Conservation (phyloP, 2,329 filamentous ascomycete species). For the Helotiales sp. region DNA sequence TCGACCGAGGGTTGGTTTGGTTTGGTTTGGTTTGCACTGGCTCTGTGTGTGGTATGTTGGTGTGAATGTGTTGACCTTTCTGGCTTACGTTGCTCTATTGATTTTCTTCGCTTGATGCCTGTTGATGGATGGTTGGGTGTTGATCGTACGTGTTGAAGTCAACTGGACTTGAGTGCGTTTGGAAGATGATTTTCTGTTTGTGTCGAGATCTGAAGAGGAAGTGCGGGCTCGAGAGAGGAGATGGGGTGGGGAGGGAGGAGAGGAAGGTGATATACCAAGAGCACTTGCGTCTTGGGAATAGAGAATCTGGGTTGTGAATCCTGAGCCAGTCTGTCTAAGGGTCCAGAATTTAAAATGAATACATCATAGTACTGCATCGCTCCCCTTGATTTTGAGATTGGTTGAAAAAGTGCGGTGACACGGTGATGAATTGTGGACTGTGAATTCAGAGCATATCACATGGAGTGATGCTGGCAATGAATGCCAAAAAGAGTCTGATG, state of each 20-base stretch:
- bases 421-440: no score
- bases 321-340: background rate
- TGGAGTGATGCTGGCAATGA: background rate
- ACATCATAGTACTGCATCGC: no score
- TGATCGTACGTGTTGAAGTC: no score
- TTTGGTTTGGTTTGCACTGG: no score
- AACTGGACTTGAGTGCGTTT: background rate
- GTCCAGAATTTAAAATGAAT: background rate
- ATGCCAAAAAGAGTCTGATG: background rate
- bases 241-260: background rate
- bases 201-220: background rate
- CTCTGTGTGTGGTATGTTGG: no score
- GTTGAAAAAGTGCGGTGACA: no score
- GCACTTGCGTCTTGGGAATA: background rate
- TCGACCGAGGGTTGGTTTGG: background rate
- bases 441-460: no score
- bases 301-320: background rate
- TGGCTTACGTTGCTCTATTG: background rate
- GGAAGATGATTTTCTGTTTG: background rate
- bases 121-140: no score
- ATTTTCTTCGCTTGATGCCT: background rate
- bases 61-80: no score
- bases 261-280: background rate
- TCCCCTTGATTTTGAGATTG: no score
- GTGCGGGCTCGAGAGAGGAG: no score